Percentiles rank a stretch among this genome's conserved stretches.
Evolutionary conservation across 768 basidiomycete genomes (phyloP).

Genomic region (Phallus indusiatus): DNA sequence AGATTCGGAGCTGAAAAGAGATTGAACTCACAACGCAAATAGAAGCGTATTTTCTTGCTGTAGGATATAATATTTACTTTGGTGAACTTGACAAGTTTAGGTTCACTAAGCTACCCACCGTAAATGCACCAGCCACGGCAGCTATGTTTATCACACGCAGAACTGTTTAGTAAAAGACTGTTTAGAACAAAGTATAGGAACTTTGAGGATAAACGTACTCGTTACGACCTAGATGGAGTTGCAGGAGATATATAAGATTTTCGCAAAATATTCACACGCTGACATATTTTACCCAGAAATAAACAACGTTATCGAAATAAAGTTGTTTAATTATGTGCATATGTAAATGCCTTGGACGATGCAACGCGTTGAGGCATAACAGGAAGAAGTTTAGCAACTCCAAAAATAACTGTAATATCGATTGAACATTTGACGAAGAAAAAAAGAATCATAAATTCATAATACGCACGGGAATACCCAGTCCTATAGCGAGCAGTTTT

Average conservation of each 20-base stretch:
- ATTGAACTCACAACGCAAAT: neutral
- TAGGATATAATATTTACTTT: neutral
- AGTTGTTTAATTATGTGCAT: slow-evolving; percentile 20
- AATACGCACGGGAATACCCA: neutral
- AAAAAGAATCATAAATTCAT: neutral
- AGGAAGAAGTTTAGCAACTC: slow-evolving; percentile 16
- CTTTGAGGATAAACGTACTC: too few relatives aligned
- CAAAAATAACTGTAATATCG: neutral
- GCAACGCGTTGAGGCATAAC: slow-evolving; percentile 27
- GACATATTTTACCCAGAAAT: slow-evolving; percentile 23
- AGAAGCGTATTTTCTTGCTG: neutral
- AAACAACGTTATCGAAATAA: slow-evolving; percentile 25
- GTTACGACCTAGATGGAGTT: too few relatives aligned
- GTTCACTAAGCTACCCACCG: too few relatives aligned
- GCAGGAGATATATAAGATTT: neutral
- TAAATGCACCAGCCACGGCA: too few relatives aligned
- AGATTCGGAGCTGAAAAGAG: neutral
- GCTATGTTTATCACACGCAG: too few relatives aligned
- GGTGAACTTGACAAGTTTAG: too few relatives aligned
- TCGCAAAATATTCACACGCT: neutral
- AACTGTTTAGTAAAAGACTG: too few relatives aligned
- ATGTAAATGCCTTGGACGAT: slow-evolving; percentile 22
- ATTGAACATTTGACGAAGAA: neutral
- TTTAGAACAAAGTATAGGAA: too few relatives aligned
- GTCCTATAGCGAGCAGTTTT: neutral